Base-by-base conservation (phyloP, 2,329 filamentous ascomycete genomes). In the Teratosphaeria destructans region DNA sequence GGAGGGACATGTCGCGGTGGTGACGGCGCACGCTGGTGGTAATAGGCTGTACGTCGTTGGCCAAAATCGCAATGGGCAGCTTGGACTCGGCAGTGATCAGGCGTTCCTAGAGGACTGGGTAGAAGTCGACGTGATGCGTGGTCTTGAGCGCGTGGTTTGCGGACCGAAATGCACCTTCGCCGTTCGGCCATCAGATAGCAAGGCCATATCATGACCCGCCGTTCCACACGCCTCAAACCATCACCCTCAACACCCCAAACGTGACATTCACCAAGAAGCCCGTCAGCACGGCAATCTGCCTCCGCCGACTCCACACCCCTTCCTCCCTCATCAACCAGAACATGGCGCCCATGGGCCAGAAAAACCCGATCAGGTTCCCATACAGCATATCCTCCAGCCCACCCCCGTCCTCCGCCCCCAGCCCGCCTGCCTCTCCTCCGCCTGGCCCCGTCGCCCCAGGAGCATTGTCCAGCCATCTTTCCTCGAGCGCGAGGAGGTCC, bases 311-410 rank as follows among this genome's bases (percentile, higher is more conserved):
- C 84, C 91, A 95, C 61, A 97, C 85, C 0, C 89, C 91, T 60
- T 94, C 89, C 73, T 96, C 90, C 61, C 92, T 81, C 64, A 93
- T 82, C 56, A 95, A 77, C 90, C 92, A 96, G 57, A 87, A 85
- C 59, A 93, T 78, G 68, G 89, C 91, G 0, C 90, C 93, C 10
- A 97, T 74, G 3, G 94, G 94, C 84, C 93, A 97, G 72, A 99
- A 88, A 78, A 97, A 99, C 0, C 94, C 94, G 68, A 94, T 89
- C 61, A 95, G 78, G 73, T 94, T 90, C 4, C 92, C 94, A 75
- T 87, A 89, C 60, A 97, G 80, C 77, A 96, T 84, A 68, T 95
- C 87, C 69, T 97, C 93, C 53, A 96, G 77, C 11, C 88, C 81
- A 0, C 83, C 85, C 0, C 82, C 84, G 54, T 80, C 79, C 54